These are phyloP conservation scores for Ophiostoma sp. DNA, from an alignment of 2,329 filamentous ascomycete genomes.

Conservation along the genomic window DNA sequence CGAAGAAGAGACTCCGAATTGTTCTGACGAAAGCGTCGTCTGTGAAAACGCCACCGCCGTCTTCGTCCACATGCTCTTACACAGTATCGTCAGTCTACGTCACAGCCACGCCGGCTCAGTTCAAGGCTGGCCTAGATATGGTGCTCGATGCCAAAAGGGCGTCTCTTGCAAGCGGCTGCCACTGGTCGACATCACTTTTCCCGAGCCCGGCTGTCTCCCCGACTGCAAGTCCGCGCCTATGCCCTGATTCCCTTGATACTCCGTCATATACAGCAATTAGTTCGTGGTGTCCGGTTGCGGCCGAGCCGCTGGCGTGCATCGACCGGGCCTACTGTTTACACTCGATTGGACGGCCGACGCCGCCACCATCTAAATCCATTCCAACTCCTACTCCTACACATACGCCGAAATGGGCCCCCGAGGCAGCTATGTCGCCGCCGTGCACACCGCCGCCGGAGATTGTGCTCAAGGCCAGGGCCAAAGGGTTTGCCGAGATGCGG, in stretches of 20 bases:
- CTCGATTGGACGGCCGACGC: not conserved
- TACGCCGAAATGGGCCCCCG: not conserved
- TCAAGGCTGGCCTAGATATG: constrained; percentile 10
- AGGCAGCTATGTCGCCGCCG: constrained; percentile 16
- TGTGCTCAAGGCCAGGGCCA: not conserved
- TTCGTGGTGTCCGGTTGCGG: constrained; percentile 23
- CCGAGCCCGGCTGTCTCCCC: not conserved
- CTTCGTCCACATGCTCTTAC: not conserved
- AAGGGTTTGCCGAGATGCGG: constrained; percentile 14
- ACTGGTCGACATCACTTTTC: not conserved
- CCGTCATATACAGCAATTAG: not conserved
- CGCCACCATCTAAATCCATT: not conserved
- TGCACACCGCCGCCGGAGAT: constrained; percentile 4
- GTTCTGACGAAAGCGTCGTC: not conserved
- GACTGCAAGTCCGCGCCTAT: not conserved
- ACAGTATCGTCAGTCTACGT: not conserved
- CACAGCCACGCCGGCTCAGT: not conserved
- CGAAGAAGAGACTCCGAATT: not conserved
- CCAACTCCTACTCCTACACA: not conserved
- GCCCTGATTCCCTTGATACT: not conserved
- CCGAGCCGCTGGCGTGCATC: constrained; percentile 21
- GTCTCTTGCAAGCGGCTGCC: not conserved
- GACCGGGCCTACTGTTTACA: constrained; percentile 23
- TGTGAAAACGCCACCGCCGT: not conserved
- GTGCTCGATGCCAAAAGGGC: constrained; percentile 10